Base-by-base conservation (phyloP, 768 basidiomycete genomes). In the Chalciporus sphaerocephalus region DNA sequence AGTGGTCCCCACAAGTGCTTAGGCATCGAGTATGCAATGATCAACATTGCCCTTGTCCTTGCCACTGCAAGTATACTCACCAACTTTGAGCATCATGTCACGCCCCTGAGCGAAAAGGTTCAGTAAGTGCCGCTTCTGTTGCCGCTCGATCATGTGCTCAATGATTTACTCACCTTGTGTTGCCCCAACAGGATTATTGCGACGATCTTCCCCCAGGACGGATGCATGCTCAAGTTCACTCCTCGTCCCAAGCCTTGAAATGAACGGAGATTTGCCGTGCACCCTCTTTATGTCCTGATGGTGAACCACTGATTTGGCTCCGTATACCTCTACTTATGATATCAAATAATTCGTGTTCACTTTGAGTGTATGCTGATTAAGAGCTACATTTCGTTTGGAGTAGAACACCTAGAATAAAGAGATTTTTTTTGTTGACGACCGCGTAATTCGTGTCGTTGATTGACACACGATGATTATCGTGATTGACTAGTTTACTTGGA, bases 181-280 rank as follows among this genome's bases (percentile, higher is more conserved):
- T n/a, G 28, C 28, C 12, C 15, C 24, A 52, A 22, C 53, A 91
- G 88, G 40, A 91, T 97, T 52, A 92, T 97, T 54, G 90, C 94
- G n/a, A 96, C 92, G 17, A 69, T 98, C 34, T 99, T 99, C 81
- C 96, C 96, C 10, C 85, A 89, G 65, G 94, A 97, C 59, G 91
- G 90, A 34, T 91, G 92, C 56, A 68, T 79, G 47, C 75, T 97
- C 51, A 88, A 82, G 60, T 78, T 95, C 55, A 74, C 78, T 2
- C 85, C 90, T 23, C 80, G 85, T 41, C 47, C 65, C 18, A 63
- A 44, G 40, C 61, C 60, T 7, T 59, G 24, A 47, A 44, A 43
- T 27, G 24, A 17, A 16, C 23, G 20, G 20, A 43, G 10, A 43
- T 27, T 7, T 21, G n/a, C 30, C 18, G 18, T 10, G 7, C 3